Evolutionary conservation across 192 early-diverging fungal genomes (phyloP), one percentile per base, ranked within the genome.

Genomic region (Coemansia furcata): DNA sequence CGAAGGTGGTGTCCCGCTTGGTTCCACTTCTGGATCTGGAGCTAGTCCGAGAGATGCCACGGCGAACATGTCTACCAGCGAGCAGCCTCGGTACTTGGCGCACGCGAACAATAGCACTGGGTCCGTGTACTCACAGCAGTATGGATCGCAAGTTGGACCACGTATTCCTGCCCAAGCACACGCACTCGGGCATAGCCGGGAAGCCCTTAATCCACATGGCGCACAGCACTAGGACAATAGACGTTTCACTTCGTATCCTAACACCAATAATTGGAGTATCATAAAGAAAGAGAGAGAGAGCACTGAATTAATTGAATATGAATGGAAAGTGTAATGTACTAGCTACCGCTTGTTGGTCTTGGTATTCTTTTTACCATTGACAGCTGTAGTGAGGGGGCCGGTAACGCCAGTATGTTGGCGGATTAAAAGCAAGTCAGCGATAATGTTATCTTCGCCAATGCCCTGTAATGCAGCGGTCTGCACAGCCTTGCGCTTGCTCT

Each of bases 401-500:
- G 76, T 82, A 46, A 82, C 80, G 49, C 80, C 80, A 12, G 80
- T 82, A 4, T 43, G 72, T 17, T 63, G 71, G 30, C 80, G 80
- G 19, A 82, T 60, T 12, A 68, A 72, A 42, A 71, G 26, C 66
- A 82, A 60, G 62, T 82, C 80, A 23, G 58, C 68, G 43, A 82
- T 46, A 33, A 82, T 78, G 15, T 82, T 76, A 14, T 77, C 76
- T 39, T 82, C 80, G 23, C 68, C n/a, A 30, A 82, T 62, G 5
- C 75, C 76, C 36, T 61, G 68, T 72, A 82, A 65, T 6, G 30
- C 40, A 14, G 71, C 55, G 36, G 62, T 36, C 72, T 82, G 80
- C 21, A 67, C 62, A n/a, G 63, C 61, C 76, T 82, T 82, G 65
- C 80, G 75, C 70, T 81, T 81, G 67, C 19, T 73, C 74, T 72